A percentile compares a stretch with the other conserved stretches of the same genome.
phyloP scores from a whole-genome alignment of 1,284 basidiomycete genomes.

The Ganoderma resinaceum region DNA sequence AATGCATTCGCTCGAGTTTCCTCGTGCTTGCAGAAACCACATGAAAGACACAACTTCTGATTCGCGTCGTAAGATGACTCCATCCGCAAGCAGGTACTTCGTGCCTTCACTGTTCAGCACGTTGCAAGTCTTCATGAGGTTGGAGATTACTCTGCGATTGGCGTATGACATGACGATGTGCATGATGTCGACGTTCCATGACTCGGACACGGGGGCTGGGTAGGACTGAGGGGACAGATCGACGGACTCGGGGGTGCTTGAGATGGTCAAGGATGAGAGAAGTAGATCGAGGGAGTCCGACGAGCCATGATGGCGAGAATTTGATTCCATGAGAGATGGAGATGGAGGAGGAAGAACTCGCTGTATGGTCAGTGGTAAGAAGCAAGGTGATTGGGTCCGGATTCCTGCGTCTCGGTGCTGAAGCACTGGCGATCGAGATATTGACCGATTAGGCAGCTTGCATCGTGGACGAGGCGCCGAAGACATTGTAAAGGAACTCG shows the following conservation, averaged over 20 bases:
- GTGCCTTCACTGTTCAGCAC: not conserved
- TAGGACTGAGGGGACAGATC: not conserved
- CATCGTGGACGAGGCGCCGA: no score
- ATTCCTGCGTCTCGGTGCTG: no score
- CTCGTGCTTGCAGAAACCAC: not conserved
- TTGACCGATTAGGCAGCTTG: no score
- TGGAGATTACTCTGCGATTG: not conserved
- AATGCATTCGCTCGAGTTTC: not conserved
- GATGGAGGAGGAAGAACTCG: no score
- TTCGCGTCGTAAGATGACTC: not conserved
- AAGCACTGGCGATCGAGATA: no score
- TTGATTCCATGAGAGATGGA: not conserved
- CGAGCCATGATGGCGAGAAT: not conserved
- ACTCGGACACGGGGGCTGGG: not conserved
- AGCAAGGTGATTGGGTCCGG: no score
- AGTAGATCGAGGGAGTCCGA: not conserved
- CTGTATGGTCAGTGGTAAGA: no score
- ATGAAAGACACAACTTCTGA: not conserved
- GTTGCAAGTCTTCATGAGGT: not conserved
- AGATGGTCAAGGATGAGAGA: not conserved
- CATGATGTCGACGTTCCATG: not conserved
- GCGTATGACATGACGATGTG: not conserved
- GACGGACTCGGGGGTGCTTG: not conserved
- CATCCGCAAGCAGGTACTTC: not conserved
- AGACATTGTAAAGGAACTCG: no score